A percentile compares a stretch with the other conserved stretches of the same genome.
phyloP scores from a whole-genome alignment of 352 stramenopile genomes.

The Phytopythium chamaehyphon region DNA sequence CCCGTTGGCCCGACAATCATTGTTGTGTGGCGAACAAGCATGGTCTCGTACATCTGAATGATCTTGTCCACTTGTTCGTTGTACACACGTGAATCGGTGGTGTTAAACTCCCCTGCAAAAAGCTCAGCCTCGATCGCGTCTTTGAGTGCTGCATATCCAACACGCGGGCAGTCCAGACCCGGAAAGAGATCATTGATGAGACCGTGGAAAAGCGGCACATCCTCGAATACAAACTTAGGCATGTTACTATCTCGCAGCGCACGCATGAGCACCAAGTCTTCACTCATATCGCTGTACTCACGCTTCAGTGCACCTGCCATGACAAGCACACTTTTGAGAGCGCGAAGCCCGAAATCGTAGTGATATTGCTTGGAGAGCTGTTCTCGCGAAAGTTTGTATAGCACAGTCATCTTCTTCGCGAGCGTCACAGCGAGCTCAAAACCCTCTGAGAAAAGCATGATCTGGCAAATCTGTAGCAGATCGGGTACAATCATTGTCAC shows the following conservation, averaged over 20 bases:
- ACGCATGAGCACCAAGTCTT: slow-evolving; percentile 94
- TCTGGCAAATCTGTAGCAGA: slow-evolving; percentile 91
- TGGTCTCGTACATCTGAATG: slow-evolving; percentile 97
- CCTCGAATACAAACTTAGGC: slow-evolving; percentile 96
- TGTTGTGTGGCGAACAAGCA: slow-evolving; percentile 93
- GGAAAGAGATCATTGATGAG: slow-evolving; percentile 96
- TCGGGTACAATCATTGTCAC: slow-evolving; percentile 94
- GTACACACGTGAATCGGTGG: slow-evolving; percentile 61
- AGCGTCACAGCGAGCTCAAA: slow-evolving; percentile 90
- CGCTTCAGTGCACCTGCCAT: slow-evolving; percentile 93
- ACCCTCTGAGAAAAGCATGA: slow-evolving; percentile 93
- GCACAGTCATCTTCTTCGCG: slow-evolving; percentile 93
- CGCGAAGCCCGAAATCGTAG: slow-evolving; percentile 94
- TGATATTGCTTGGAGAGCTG: slow-evolving; percentile 95
- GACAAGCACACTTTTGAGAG: slow-evolving; percentile 93
- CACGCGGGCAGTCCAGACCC: slow-evolving; percentile 89
- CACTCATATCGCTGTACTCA: slow-evolving; percentile 90
- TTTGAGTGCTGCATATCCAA: slow-evolving; percentile 91
- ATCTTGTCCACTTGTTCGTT: slow-evolving; percentile 95
- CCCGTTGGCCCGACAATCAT: slow-evolving; percentile 95
- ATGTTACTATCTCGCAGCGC: slow-evolving; percentile 95
- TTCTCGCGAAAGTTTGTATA: slow-evolving; percentile 94
- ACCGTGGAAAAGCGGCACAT: slow-evolving; percentile 92
- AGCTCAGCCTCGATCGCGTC: slow-evolving; percentile 86
- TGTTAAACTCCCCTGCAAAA: slow-evolving; percentile 79